A percentile compares a stretch with the other conserved stretches of the same genome.
phyloP scores from a whole-genome alignment of 225 moss, liverwort and hornwort genomes.

The Pseudisothecium myosuroides region DNA sequence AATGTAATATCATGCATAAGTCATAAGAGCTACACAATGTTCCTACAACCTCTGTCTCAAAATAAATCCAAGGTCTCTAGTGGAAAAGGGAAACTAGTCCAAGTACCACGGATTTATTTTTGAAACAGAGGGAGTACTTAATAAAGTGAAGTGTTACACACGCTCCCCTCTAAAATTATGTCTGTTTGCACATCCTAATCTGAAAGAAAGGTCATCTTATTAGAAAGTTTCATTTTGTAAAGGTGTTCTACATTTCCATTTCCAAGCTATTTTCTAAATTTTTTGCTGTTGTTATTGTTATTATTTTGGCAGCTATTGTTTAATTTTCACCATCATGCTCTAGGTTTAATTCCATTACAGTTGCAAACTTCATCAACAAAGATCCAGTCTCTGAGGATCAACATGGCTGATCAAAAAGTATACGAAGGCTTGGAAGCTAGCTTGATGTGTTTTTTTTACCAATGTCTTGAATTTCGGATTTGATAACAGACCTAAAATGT shows the following conservation, averaged over 20 bases:
- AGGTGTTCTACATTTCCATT: neutral
- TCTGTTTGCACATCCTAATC: neutral
- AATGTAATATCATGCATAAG: neutral
- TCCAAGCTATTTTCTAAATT: no score
- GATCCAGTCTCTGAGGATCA: neutral
- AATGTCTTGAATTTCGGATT: neutral
- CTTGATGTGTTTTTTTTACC: neutral
- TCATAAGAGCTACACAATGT: no score
- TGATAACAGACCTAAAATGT: neutral
- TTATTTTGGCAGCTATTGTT: neutral
- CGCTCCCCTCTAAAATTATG: no score
- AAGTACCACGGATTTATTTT: no score
- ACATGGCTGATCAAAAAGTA: neutral
- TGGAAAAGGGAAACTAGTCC: no score
- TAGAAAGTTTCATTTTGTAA: neutral
- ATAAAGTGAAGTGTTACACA: neutral
- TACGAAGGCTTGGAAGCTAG: neutral
- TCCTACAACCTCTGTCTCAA: no score
- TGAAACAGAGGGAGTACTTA: no score
- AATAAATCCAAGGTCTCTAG: no score
- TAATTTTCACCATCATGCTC: neutral
- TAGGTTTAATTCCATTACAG: no score
- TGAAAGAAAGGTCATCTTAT: neutral
- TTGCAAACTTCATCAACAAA: neutral
- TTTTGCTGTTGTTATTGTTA: no score